Conservation (phyloP, 768 basidiomycete genomes). For the Psilocybe cubensis region DNA sequence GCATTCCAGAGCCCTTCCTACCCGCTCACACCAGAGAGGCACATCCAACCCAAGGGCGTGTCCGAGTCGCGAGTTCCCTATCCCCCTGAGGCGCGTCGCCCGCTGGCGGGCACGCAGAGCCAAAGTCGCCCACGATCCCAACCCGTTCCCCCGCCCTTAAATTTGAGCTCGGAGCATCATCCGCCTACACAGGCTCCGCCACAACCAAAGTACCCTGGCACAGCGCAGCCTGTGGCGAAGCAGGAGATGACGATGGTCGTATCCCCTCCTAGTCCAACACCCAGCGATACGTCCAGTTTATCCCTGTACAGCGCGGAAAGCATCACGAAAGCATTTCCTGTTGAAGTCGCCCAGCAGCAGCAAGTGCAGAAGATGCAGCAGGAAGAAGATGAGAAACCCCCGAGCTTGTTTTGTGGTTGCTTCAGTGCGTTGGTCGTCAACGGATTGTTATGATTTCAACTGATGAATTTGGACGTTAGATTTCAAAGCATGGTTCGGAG, state of each 20-base stretch:
- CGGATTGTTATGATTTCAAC: not conserved
- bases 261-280: slow-evolving; percentile 21
- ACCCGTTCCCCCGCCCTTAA: slow-evolving; percentile 16
- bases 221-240: slow-evolving; percentile 13
- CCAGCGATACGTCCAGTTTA: slow-evolving; percentile 22
- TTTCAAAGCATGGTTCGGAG: slow-evolving; percentile 22
- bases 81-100: slow-evolving; percentile 24
- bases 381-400: slow-evolving; percentile 18
- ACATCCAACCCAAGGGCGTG: slow-evolving; percentile 15
- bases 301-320: slow-evolving; percentile 25
- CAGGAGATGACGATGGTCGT: slow-evolving; percentile 14
- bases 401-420: slow-evolving; percentile 21
- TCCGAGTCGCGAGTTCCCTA: slow-evolving; percentile 17
- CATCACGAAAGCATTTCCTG: slow-evolving; percentile 20
- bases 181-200: slow-evolving; percentile 13
- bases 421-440: slow-evolving; percentile 16
- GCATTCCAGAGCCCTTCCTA: slow-evolving; percentile 18
- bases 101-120: slow-evolving; percentile 23
- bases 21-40: slow-evolving; percentile 15
- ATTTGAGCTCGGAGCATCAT: slow-evolving; percentile 14
- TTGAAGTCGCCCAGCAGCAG: slow-evolving; percentile 10
- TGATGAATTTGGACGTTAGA: slow-evolving; percentile 6
- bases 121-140: slow-evolving; percentile 17
- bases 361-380: slow-evolving; percentile 5
- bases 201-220: slow-evolving; percentile 3